A percentile compares a stretch with the other conserved stretches of the same genome.
Conservation (phyloP, 2,329 filamentous ascomycete genomes). For the Pseudocercospora pini-densiflorae region DNA sequence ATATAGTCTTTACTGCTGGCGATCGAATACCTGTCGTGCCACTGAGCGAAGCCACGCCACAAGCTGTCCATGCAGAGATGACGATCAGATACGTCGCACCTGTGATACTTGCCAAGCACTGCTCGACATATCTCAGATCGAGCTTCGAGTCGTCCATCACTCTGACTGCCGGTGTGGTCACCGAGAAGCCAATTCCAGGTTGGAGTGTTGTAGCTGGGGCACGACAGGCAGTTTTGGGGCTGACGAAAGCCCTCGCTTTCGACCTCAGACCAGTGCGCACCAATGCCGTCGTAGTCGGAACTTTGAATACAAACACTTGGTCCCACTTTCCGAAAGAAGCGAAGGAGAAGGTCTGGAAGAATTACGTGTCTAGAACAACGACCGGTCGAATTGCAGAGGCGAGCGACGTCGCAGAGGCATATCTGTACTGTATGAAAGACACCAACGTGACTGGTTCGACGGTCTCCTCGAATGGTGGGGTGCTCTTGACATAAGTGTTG, state of each 20-base stretch:
- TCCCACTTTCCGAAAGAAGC: constrained; percentile 26
- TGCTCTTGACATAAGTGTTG: constrained; percentile 26
- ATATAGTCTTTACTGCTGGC: constrained; percentile 2
- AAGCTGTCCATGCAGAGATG: constrained; percentile 1
- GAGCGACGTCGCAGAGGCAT: constrained; percentile 49
- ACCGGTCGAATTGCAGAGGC: constrained; percentile 39
- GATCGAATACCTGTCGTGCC: not conserved
- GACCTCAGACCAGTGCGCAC: constrained; percentile 66
- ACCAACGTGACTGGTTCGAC: constrained; percentile 47
- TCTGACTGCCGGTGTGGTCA: constrained; percentile 57
- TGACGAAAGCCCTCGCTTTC: constrained; percentile 60
- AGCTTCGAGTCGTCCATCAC: constrained; percentile 55
- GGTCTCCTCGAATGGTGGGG: constrained; percentile 48
- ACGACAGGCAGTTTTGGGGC: constrained; percentile 53
- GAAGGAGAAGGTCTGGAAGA: constrained; percentile 24
- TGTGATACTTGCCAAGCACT: constrained; percentile 56
- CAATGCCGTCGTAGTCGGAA: constrained; percentile 62
- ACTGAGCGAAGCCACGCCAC: constrained; percentile 1
- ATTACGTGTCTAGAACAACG: constrained; percentile 22
- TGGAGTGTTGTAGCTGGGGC: constrained; percentile 55
- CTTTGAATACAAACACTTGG: constrained; percentile 48
- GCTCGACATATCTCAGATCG: constrained; percentile 47
- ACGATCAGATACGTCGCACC: constrained; percentile 55
- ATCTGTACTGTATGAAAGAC: constrained; percentile 51
- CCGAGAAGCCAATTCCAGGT: constrained; percentile 53